Conservation (phyloP, 768 basidiomycete genomes). For the Cyathus striatus region DNA sequence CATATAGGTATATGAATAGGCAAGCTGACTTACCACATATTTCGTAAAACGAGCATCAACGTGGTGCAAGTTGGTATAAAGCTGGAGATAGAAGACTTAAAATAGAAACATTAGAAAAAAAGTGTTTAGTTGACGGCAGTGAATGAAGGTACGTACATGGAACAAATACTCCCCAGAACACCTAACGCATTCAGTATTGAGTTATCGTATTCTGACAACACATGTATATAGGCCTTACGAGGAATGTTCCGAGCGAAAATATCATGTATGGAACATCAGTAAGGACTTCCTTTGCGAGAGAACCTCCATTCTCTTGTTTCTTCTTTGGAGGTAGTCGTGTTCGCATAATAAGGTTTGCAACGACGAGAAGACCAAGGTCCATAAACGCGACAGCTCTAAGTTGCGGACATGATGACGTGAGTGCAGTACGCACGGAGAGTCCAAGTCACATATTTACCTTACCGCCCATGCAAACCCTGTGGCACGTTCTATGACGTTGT, state of each 20-base stretch:
- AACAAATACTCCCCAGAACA: constrained; percentile 46
- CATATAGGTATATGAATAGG: background rate
- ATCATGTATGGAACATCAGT: constrained; percentile 36
- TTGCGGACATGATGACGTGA: no score
- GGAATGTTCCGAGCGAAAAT: constrained; percentile 35
- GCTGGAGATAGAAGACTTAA: constrained; percentile 47
- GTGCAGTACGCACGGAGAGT: no score
- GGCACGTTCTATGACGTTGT: constrained; percentile 33
- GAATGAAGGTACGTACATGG: constrained; percentile 31
- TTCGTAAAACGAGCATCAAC: constrained; percentile 33
- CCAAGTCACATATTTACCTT: constrained; percentile 26
- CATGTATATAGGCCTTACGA: constrained; percentile 19
- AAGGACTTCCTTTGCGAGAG: constrained; percentile 28
- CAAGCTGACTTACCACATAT: constrained; percentile 29
- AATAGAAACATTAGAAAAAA: background rate
- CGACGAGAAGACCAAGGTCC: constrained; percentile 35
- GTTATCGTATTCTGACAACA: background rate
- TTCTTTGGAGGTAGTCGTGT: constrained; percentile 30
- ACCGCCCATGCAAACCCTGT: constrained; percentile 38
- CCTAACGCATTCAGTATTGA: constrained; percentile 14
- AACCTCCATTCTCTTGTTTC: constrained; percentile 13
- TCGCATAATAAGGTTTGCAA: constrained; percentile 38
- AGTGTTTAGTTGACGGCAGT: background rate
- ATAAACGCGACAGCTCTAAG: constrained; percentile 39
- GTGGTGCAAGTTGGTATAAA: constrained; percentile 36